phyloP scores from a whole-genome alignment of 495 filamentous ascomycete species.

The Bombardia bombarda region DNA sequence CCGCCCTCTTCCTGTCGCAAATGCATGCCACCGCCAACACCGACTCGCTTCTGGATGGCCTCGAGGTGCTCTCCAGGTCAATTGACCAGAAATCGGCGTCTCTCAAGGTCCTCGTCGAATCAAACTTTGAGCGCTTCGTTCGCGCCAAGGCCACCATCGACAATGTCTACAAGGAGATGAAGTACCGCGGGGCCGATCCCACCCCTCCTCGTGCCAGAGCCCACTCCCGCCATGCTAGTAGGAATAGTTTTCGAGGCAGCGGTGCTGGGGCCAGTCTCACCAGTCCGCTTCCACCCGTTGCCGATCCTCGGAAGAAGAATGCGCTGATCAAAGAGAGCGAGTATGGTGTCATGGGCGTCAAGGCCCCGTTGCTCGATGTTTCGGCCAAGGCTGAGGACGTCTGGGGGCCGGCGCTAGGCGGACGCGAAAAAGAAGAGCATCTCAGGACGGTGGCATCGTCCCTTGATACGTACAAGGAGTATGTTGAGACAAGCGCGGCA shows the following conservation, averaged over 20 bases:
- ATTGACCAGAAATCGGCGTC: constrained; percentile 97
- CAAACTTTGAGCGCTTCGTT: constrained; percentile 96
- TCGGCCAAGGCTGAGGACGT: constrained; percentile 92
- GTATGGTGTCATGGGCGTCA: constrained; percentile 87
- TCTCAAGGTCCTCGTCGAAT: constrained; percentile 89
- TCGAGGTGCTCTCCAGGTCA: constrained; percentile 74
- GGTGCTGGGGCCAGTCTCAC: constrained; percentile 29
- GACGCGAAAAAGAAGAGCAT: constrained; percentile 82
- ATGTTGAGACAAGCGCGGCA: constrained; percentile 70
- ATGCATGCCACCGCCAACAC: constrained; percentile 80
- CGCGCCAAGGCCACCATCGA: constrained; percentile 94
- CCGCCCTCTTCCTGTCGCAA: constrained; percentile 82
- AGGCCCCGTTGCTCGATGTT: constrained; percentile 75
- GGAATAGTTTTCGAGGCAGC: constrained; percentile 57
- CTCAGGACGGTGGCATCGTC: constrained; percentile 64
- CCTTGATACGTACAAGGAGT: constrained; percentile 68
- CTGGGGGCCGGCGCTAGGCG: constrained; percentile 89
- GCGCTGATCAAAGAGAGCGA: constrained; percentile 88
- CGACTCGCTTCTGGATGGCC: constrained; percentile 64
- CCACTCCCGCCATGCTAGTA: constrained; percentile 54
- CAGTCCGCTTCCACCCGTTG: constrained; percentile 23
- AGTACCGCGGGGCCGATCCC: constrained; percentile 67
- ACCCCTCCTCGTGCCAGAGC: constrained; percentile 38
- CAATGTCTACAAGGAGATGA: constrained; percentile 97
- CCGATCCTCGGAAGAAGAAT: constrained; percentile 66